A percentile compares a stretch with the other conserved stretches of the same genome.
These are phyloP conservation scores for Herpetomonas samuelpessoai DNA, from an alignment of 208 protist genomes.

Conservation along the genomic window DNA sequence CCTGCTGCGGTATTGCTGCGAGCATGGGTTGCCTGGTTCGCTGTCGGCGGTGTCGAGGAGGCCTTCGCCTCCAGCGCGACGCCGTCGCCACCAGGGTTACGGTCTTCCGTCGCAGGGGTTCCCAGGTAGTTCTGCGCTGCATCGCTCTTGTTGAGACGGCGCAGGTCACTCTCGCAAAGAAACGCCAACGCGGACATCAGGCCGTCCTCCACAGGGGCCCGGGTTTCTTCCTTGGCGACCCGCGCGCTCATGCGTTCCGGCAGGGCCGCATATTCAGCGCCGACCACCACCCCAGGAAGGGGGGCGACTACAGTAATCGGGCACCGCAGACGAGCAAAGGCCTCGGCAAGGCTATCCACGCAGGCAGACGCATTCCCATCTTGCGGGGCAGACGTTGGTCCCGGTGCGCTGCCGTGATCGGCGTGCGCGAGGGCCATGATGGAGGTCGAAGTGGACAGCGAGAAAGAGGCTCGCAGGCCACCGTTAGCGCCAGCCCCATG, in stretches of 20 bases:
- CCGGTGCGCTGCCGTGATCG: neutral
- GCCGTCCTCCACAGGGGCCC: constrained; percentile 12
- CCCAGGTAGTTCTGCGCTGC: neutral
- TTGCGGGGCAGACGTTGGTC: neutral
- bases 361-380: neutral
- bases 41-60: too few species aligned
- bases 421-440: neutral
- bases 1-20: too few species aligned
- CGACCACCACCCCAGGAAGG: constrained; percentile 18
- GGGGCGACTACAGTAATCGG: constrained; percentile 32
- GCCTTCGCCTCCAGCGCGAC: too few species aligned
- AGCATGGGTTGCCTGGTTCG: too few species aligned
- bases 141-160: constrained; percentile 3
- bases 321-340: constrained; percentile 14
- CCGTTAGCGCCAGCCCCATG: neutral
- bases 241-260: constrained; percentile 9
- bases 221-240: constrained; percentile 17
- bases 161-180: constrained; percentile 11
- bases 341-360: constrained; percentile 13
- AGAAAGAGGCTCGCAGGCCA: neutral
- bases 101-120: too few species aligned
- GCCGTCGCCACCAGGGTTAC: too few species aligned
- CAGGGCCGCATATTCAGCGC: constrained; percentile 18
- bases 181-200: constrained; percentile 28
- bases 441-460: neutral